phyloP scores from a whole-genome alignment of 257 asterid genomes.

The Nicotiana tomentosiformis region DNA sequence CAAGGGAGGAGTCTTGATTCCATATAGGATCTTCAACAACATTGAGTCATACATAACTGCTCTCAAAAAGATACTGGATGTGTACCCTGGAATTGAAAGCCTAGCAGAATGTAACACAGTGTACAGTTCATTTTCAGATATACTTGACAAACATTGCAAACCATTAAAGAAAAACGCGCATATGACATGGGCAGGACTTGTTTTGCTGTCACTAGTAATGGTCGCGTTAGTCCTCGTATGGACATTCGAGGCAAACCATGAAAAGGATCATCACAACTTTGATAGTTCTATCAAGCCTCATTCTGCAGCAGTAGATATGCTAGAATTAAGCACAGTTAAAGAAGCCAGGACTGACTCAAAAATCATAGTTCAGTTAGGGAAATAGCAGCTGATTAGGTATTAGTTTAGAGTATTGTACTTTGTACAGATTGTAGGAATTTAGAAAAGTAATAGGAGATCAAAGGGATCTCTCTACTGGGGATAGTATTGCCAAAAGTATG shows the following conservation, averaged over 20 bases:
- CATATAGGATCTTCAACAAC: constrained; percentile 32
- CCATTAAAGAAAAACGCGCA: constrained; percentile 47
- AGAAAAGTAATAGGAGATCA: neutral
- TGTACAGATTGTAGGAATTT: no score
- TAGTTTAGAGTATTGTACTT: neutral
- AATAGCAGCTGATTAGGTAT: neutral
- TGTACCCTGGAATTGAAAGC: constrained; percentile 65
- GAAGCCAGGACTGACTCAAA: neutral
- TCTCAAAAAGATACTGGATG: constrained; percentile 57
- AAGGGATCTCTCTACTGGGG: neutral
- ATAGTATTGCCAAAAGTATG: no score
- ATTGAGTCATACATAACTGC: constrained; percentile 51
- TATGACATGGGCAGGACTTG: constrained; percentile 52
- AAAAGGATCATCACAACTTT: constrained; percentile 12
- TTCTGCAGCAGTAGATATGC: constrained; percentile 7
- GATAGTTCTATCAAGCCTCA: constrained; percentile 52
- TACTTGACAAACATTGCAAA: constrained; percentile 49
- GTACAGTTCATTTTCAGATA: constrained; percentile 48
- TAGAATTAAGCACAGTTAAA: constrained; percentile 32
- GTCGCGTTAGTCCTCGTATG: constrained; percentile 43
- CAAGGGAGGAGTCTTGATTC: constrained; percentile 56
- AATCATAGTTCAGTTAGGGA: neutral
- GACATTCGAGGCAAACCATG: constrained; percentile 33
- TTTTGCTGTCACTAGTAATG: constrained; percentile 50
- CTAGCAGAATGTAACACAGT: constrained; percentile 66